These are phyloP conservation scores for Penicilliopsis zonata DNA, from an alignment of 495 filamentous ascomycete genomes.

Conservation along the genomic window DNA sequence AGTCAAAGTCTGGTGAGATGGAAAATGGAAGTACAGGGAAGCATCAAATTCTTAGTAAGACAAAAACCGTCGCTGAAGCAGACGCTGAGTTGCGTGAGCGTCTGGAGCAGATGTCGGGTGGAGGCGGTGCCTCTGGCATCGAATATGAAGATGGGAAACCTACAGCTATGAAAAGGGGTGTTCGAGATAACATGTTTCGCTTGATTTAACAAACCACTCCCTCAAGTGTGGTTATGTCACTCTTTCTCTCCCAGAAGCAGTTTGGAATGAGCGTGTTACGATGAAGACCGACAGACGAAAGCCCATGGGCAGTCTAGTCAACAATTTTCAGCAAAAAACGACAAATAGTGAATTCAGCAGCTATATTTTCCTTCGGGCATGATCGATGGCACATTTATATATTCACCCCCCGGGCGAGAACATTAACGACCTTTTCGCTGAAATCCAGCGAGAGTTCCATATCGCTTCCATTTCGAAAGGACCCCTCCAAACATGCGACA, in stretches of 20 bases:
- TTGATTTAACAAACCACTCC: no score
- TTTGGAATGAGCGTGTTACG: no score
- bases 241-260: no score
- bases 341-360: no score
- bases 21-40: slow-evolving; percentile 3
- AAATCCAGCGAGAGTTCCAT: slow-evolving; percentile 9
- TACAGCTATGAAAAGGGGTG: slow-evolving; percentile 63
- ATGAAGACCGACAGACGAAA: no score
- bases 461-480: slow-evolving; percentile 7
- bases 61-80: slow-evolving; percentile 45
- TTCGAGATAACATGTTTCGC: slow-evolving; percentile 70
- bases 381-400: no score
- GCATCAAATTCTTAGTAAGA: slow-evolving; percentile 3
- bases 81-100: slow-evolving; percentile 58
- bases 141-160: slow-evolving; percentile 71
- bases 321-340: no score
- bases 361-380: no score
- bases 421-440: slow-evolving; percentile 8
- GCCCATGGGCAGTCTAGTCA: no score
- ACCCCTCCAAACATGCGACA: slow-evolving; percentile 5
- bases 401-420: slow-evolving; percentile 4
- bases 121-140: slow-evolving; percentile 64
- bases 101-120: slow-evolving; percentile 58
- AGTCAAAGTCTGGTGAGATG: no score
- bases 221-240: no score